Base-by-base conservation (phyloP, 2,329 filamentous ascomycete species). In the Fusarium marasasianum region DNA sequence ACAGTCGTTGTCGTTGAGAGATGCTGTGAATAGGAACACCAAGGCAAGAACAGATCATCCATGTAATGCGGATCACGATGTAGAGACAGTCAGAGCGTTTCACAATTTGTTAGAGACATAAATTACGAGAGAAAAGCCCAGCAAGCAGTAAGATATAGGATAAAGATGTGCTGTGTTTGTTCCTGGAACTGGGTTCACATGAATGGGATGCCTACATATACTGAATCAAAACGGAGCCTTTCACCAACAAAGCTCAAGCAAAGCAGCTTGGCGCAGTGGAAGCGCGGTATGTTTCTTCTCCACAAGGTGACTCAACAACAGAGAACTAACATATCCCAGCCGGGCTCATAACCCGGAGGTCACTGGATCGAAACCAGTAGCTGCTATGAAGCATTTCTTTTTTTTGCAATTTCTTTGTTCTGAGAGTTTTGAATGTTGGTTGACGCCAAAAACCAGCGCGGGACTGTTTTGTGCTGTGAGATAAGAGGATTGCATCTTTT, bases 231-330 rank as follows among this genome's bases (percentile, higher is more conserved):
- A 20, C 1, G 5, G 1, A 51, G 17, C 22, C 6, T 4, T 8
- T 5, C 4, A 37, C 8, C 63, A 62, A 62, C 47, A 68, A 62
- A 47, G 65, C 63, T 68, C 55, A 54, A 43, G 55, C 31, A 68
- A 68, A 68, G 65, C 65, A 68, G 65, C 65, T 68, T 68, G 65
- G 65, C 65, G 65, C 65, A 68, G 65, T 68, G 65, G 65, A 68
- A 68, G 65, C 65, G 65, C 65, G 65, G 65, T 68, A 68, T 68
- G 65, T 68, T 43, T 67, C 26, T 41, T 47, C 63, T 68, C 63
- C 63, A 68, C 63, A 8, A 37, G 8, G 13, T 22, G 31, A 67
- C 44, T 41, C 40, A 40, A 54, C 17, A 20, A 12, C 63, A 67
- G 38, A 53, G 29, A 43, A 67, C 65, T 68, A 68, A 68, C 54